Conservation (phyloP, 257 asterid species). For the Capsicum rhomboideum region DNA sequence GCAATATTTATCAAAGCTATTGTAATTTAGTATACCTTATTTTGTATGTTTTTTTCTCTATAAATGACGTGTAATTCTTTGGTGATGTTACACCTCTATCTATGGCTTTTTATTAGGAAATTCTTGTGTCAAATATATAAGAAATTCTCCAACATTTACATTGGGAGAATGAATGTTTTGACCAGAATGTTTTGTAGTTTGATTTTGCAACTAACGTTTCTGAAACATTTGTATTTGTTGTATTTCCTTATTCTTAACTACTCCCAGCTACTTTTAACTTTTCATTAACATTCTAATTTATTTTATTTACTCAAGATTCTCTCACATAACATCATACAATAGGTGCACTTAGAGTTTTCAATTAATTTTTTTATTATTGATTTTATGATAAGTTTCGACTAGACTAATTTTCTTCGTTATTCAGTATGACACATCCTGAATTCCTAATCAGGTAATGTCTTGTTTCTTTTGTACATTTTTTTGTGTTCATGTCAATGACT, state of each 20-base stretch:
- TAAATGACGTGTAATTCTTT: background rate
- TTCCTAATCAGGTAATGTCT: background rate
- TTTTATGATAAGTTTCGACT: too few relatives aligned
- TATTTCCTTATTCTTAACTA: background rate
- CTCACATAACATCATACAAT: background rate
- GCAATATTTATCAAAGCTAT: conserved; percentile 2
- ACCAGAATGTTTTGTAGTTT: background rate
- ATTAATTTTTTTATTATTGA: too few relatives aligned
- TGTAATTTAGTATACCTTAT: background rate
- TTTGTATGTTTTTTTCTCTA: background rate
- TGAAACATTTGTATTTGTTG: background rate
- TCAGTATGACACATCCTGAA: background rate
- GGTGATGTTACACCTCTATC: background rate
- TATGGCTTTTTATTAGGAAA: background rate
- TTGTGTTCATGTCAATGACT: background rate
- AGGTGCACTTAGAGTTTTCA: background rate
- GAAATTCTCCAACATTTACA: background rate
- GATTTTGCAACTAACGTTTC: background rate
- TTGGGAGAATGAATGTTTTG: background rate
- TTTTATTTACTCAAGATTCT: background rate
- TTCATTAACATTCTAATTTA: background rate
- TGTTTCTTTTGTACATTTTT: background rate
- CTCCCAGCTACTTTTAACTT: background rate
- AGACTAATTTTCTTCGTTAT: background rate
- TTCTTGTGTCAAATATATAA: background rate